Percentiles rank a stretch among this genome's conserved stretches.
phyloP scores from a whole-genome alignment of 106 monocot species.

The Cymbidium sinense region DNA sequence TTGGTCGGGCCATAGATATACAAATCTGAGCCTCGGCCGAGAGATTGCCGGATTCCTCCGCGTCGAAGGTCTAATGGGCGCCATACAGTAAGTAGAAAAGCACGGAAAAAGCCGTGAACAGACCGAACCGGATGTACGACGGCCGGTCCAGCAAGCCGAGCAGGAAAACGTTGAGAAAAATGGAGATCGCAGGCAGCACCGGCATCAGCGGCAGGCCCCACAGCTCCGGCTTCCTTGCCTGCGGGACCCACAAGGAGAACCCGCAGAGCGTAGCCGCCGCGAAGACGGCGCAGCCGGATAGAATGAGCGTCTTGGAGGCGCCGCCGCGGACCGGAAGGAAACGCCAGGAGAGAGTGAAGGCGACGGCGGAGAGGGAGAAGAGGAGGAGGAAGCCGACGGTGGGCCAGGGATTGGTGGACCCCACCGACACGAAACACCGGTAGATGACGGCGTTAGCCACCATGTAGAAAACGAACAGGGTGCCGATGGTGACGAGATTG shows the following conservation, averaged over 20 bases:
- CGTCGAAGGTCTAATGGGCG: constrained; percentile 85
- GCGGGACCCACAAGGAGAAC: constrained; percentile 35
- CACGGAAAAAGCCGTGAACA: constrained; percentile 44
- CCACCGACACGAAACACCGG: constrained; percentile 64
- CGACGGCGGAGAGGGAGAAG: constrained; percentile 41
- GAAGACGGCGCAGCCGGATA: constrained; percentile 17
- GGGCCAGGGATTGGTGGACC: constrained; percentile 31
- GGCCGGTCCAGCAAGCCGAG: constrained; percentile 66
- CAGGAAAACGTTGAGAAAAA: constrained; percentile 84
- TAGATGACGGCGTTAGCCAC: constrained; percentile 87
- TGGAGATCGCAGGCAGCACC: constrained; percentile 65
- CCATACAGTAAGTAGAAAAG: constrained; percentile 73
- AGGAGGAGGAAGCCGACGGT: constrained; percentile 54
- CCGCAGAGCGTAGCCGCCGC: constrained; percentile 26
- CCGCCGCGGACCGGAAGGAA: constrained; percentile 24
- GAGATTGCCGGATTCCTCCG: constrained; percentile 34
- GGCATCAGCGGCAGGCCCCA: constrained; percentile 98
- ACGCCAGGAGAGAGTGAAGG: constrained; percentile 68
- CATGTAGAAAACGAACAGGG: constrained; percentile 99
- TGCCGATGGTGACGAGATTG: constrained; percentile 85
- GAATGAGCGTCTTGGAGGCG: constrained; percentile 19
- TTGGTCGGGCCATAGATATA: background rate
- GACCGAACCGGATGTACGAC: constrained; percentile 61
- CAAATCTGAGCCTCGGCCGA: background rate
- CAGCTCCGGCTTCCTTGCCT: constrained; percentile 66